These are phyloP conservation scores for Tulasnella sp. DNA, from an alignment of 768 basidiomycete genomes.

Conservation along the genomic window DNA sequence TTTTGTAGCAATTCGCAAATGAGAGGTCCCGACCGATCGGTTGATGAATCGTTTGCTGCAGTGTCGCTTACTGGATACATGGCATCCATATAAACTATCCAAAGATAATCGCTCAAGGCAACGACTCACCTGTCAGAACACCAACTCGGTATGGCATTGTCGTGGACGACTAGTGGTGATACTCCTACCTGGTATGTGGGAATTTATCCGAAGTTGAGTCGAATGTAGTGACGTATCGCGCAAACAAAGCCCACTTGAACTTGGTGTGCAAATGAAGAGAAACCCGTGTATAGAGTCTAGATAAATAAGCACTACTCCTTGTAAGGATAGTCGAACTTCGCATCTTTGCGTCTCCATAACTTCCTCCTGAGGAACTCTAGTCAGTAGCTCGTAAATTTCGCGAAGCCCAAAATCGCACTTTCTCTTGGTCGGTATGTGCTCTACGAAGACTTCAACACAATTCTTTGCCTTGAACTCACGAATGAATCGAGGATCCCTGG, in stretches of 20 bases:
- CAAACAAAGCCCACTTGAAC: not conserved
- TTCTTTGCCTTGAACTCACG: constrained; percentile 82
- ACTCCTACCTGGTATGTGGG: not conserved
- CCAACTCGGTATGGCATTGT: constrained; percentile 17
- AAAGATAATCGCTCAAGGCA: not conserved
- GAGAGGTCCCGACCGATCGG: constrained; percentile 60
- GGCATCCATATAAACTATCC: not conserved
- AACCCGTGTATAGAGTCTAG: not conserved
- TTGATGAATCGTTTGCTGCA: constrained; percentile 40
- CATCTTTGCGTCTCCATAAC: constrained; percentile 82
- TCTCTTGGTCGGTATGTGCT: constrained; percentile 77
- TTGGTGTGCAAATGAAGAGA: not conserved
- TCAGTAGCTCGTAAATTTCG: not conserved
- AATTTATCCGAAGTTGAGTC: not conserved
- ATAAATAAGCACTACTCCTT: constrained; percentile 45
- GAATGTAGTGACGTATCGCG: not conserved
- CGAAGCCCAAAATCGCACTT: constrained; percentile 53
- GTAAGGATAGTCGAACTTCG: constrained; percentile 82
- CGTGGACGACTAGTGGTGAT: not conserved
- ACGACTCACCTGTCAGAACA: constrained; percentile 19
- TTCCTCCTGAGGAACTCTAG: constrained; percentile 57
- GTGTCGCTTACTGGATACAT: constrained; percentile 59
- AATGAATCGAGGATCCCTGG: constrained; percentile 92
- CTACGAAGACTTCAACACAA: constrained; percentile 77
- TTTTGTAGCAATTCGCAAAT: constrained; percentile 40